These are phyloP conservation scores for Rhizophagus clarus DNA, from an alignment of 192 early-diverging fungal genomes.

Conservation along the genomic window DNA sequence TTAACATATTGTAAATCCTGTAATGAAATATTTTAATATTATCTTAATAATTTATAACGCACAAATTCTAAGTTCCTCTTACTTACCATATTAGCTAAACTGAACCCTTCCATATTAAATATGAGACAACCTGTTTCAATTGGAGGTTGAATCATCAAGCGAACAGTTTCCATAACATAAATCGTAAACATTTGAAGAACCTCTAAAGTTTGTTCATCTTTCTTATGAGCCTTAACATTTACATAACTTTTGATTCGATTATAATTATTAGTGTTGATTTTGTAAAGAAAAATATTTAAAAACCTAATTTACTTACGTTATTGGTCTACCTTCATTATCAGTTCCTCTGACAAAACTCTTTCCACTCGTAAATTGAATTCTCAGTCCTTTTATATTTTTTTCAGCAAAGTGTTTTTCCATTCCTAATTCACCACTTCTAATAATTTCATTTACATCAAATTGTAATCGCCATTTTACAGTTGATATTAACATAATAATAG, in stretches of 20 bases:
- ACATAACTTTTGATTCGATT: slow-evolving; percentile 40
- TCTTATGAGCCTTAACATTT: slow-evolving; percentile 55
- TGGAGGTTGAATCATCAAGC: slow-evolving; percentile 66
- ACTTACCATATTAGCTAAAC: slow-evolving; percentile 44
- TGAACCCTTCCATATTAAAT: slow-evolving; percentile 49
- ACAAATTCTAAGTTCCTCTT: neutral
- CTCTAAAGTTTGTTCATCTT: slow-evolving; percentile 62
- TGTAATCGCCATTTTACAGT: slow-evolving; percentile 76
- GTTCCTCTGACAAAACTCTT: slow-evolving; percentile 55
- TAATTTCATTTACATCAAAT: slow-evolving; percentile 54
- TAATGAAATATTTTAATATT: neutral
- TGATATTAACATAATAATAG: slow-evolving; percentile 69
- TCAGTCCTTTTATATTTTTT: slow-evolving; percentile 30
- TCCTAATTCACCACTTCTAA: slow-evolving; percentile 15
- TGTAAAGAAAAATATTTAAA: neutral
- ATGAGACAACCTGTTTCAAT: slow-evolving; percentile 58
- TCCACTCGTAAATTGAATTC: slow-evolving; percentile 46
- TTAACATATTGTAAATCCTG: slow-evolving; percentile 57
- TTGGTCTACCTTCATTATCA: slow-evolving; percentile 50
- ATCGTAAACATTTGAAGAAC: slow-evolving; percentile 68
- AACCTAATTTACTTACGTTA: slow-evolving; percentile 46
- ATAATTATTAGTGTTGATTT: neutral
- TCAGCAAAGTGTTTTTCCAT: slow-evolving; percentile 17
- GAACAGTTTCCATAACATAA: slow-evolving; percentile 74
- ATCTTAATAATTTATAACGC: neutral